These are phyloP conservation scores for Coemansia sp. DNA, from an alignment of 192 early-diverging fungal species.

Conservation along the genomic window DNA sequence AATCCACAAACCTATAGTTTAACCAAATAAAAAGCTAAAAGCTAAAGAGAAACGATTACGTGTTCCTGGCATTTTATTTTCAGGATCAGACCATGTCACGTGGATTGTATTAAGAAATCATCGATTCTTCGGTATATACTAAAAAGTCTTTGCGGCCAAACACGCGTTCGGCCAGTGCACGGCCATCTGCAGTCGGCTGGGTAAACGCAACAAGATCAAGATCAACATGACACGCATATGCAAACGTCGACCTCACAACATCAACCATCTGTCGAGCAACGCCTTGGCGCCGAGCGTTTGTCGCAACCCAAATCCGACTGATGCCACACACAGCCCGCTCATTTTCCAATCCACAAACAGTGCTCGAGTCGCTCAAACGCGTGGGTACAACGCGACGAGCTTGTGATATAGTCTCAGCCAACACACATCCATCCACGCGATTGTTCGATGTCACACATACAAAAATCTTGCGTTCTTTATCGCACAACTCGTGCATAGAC, in stretches of 20 bases:
- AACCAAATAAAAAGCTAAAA: not conserved
- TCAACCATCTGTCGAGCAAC: constrained; percentile 46
- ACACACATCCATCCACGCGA: constrained; percentile 50
- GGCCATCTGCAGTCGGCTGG: constrained; percentile 55
- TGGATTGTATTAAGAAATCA: not conserved
- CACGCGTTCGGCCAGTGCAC: constrained; percentile 45
- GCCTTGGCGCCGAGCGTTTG: constrained; percentile 44
- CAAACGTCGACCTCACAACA: constrained; percentile 38
- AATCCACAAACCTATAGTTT: not conserved
- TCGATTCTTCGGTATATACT: constrained; percentile 46
- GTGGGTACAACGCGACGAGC: constrained; percentile 19
- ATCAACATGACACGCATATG: constrained; percentile 46
- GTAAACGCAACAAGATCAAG: constrained; percentile 52
- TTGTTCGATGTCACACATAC: constrained; percentile 29
- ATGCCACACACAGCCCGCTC: constrained; percentile 50
- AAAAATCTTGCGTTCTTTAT: constrained; percentile 41
- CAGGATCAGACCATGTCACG: not conserved
- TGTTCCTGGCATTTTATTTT: not conserved
- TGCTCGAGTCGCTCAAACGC: not conserved
- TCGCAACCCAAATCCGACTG: constrained; percentile 58
- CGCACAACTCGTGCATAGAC: constrained; percentile 10
- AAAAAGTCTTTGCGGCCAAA: constrained; percentile 56
- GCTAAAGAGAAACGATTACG: constrained; percentile 1
- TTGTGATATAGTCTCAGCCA: constrained; percentile 45
- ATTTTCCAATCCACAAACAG: not conserved